Conservation (phyloP, 805 yeast genomes). For the Nakazawaea peltata region DNA sequence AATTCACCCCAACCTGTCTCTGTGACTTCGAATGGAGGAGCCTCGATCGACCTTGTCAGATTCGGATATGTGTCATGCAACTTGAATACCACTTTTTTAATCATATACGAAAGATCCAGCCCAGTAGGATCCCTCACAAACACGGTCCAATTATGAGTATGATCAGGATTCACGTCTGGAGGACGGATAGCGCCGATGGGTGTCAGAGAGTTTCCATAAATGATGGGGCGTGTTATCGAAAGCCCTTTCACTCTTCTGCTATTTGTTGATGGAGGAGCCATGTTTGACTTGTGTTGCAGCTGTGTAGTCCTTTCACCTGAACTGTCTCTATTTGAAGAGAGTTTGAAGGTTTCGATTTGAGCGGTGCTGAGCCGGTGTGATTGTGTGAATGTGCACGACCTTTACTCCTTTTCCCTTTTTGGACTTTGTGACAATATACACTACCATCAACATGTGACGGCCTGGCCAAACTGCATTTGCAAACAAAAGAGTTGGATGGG, state of each 20-base stretch:
- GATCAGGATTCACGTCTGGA: conserved; percentile 55
- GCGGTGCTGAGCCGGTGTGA: too few species aligned
- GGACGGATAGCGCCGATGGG: conserved; percentile 43
- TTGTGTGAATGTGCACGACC: too few species aligned
- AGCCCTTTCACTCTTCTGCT: conserved; percentile 36
- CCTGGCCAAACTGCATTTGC: too few species aligned
- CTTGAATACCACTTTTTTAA: conserved; percentile 89
- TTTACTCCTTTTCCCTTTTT: too few species aligned
- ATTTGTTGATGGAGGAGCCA: conserved; percentile 24
- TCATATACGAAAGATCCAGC: conserved; percentile 71
- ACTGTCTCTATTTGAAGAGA: too few species aligned
- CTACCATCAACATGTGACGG: too few species aligned
- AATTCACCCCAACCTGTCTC: conserved; percentile 99
- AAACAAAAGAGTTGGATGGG: too few species aligned
- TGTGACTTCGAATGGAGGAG: conserved; percentile 90
- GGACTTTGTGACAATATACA: background rate
- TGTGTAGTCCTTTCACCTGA: too few species aligned
- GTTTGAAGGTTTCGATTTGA: too few species aligned
- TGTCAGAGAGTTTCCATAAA: conserved; percentile 75
- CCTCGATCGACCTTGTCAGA: conserved; percentile 77
- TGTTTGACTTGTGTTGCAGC: too few species aligned
- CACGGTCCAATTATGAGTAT: conserved; percentile 94
- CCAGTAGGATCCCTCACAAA: conserved; percentile 78
- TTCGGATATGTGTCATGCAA: conserved; percentile 90
- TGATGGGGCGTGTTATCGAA: conserved; percentile 68